Evolutionary conservation across 2,329 filamentous ascomycete species (phyloP).

Genomic region (Sclerotinia glacialis): DNA sequence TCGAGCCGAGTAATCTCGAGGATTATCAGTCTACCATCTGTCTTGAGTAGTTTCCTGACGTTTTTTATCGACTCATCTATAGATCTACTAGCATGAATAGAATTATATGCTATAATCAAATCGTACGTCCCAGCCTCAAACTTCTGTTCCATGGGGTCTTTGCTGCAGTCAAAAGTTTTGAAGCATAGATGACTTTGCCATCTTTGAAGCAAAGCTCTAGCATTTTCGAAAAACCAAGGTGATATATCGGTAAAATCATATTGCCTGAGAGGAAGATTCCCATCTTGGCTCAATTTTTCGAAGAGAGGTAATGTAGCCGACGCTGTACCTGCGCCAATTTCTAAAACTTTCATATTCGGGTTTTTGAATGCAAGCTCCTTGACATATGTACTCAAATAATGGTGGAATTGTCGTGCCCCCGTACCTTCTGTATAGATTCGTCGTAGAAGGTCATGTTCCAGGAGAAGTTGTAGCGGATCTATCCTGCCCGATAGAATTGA

Average conservation of each 20-base stretch:
- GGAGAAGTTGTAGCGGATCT: background rate
- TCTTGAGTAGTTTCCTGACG: slow-evolving; percentile 36
- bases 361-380: slow-evolving; percentile 25
- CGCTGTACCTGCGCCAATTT: slow-evolving; percentile 30
- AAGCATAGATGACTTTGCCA: background rate
- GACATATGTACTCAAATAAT: background rate
- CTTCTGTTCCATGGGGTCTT: slow-evolving; percentile 38
- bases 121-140: slow-evolving; percentile 38
- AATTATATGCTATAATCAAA: slow-evolving; percentile 32
- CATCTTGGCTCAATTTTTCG: background rate
- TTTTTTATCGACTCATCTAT: slow-evolving; percentile 33
- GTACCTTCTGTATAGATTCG: background rate
- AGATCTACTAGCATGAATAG: slow-evolving; percentile 30
- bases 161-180: slow-evolving; percentile 38
- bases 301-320: slow-evolving; percentile 6
- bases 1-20: slow-evolving; percentile 31
- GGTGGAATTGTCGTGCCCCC: background rate
- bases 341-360: slow-evolving; percentile 38
- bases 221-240: background rate
- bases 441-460: background rate
- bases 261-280: background rate
- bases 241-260: slow-evolving; percentile 17
- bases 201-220: background rate
- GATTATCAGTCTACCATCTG: slow-evolving; percentile 36
- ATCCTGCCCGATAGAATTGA: background rate